A percentile compares a stretch with the other conserved stretches of the same genome.
Conservation (phyloP, 148 eudicot genomes). For the Dysphania ambrosioides region DNA sequence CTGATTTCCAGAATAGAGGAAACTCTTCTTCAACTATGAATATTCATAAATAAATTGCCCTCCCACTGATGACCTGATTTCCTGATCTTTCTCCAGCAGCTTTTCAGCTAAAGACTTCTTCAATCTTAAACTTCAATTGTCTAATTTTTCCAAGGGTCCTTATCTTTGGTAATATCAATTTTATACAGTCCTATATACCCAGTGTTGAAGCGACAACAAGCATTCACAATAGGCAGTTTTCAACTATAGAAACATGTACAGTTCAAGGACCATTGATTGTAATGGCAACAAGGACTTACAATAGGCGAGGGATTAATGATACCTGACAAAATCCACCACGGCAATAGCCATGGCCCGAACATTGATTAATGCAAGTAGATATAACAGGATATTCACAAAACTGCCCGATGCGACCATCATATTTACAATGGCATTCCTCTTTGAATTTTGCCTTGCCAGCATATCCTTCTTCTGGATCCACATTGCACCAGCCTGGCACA, state of each 20-base stretch:
- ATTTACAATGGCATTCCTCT: constrained; percentile 90
- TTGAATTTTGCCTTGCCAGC: constrained; percentile 52
- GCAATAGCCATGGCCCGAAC: constrained; percentile 85
- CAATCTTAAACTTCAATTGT: too few species aligned
- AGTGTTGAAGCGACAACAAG: background rate
- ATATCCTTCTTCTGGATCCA: constrained; percentile 76
- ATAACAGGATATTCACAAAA: constrained; percentile 75
- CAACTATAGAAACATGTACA: too few species aligned
- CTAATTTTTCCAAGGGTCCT: too few species aligned
- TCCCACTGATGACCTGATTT: background rate
- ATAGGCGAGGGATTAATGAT: constrained; percentile 2
- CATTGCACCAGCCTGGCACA: constrained; percentile 90
- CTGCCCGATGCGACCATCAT: constrained; percentile 68
- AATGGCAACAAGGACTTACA: too few species aligned
- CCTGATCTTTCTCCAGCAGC: background rate
- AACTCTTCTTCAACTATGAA: background rate
- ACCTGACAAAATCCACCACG: constrained; percentile 98
- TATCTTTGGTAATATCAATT: too few species aligned
- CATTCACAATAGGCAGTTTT: too few species aligned
- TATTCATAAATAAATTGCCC: background rate
- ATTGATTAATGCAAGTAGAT: constrained; percentile 79
- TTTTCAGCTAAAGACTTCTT: background rate
- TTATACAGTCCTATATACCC: too few species aligned
- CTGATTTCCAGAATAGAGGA: background rate
- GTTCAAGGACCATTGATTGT: too few species aligned